Percentiles rank a stretch among this genome's conserved stretches.
Conservation (phyloP, 106 monocot species). For the Apostasia shenzhenica region DNA sequence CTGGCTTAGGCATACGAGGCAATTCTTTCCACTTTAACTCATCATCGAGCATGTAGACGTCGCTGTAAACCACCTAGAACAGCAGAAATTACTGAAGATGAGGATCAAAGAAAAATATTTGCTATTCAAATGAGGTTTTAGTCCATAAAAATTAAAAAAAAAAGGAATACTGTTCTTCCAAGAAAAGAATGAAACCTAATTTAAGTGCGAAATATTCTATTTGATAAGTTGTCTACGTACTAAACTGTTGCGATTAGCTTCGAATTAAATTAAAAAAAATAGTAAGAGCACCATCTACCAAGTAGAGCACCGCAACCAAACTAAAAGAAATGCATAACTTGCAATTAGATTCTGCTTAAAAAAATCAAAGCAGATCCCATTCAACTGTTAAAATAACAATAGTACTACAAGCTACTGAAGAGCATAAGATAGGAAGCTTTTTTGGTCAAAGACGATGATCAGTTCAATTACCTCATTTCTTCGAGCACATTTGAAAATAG, state of each 20-base stretch:
- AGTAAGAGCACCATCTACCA: background rate
- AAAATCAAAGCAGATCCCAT: too few relatives aligned
- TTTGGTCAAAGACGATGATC: background rate
- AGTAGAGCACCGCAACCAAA: background rate
- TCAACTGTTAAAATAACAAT: too few relatives aligned
- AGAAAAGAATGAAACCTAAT: too few relatives aligned
- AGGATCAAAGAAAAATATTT: background rate
- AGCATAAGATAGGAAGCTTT: background rate
- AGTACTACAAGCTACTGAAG: too few relatives aligned
- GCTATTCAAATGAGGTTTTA: background rate
- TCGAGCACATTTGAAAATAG: conserved; percentile 87
- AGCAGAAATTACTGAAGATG: background rate
- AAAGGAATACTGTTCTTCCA: background rate
- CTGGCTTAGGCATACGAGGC: conserved; percentile 86
- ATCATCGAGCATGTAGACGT: conserved; percentile 92
- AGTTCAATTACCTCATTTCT: conserved; percentile 58
- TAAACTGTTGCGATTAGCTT: background rate
- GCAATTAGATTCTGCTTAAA: too few relatives aligned
- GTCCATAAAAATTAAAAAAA: conserved; percentile 1
- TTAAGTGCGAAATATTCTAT: too few relatives aligned
- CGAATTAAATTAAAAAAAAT: background rate
- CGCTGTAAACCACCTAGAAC: conserved; percentile 59
- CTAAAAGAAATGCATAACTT: background rate
- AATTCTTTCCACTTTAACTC: conserved; percentile 56
- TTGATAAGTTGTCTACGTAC: background rate